Conservation (phyloP, 1,284 basidiomycete species). For the Phenoliferia sp. region DNA sequence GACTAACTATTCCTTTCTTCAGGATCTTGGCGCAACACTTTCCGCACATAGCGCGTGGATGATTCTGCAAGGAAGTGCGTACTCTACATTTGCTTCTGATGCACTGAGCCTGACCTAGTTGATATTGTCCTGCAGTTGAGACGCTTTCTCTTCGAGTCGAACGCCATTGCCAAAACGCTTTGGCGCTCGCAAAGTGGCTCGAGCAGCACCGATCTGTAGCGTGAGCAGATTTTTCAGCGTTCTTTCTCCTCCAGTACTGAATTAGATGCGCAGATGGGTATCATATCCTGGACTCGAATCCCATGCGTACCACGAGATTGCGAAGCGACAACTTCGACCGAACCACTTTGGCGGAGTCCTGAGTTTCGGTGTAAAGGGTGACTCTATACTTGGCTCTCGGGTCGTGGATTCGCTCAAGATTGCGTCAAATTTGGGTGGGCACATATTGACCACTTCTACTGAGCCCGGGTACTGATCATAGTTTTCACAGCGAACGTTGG, state of each 20-base stretch:
- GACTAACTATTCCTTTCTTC: constrained; percentile 70
- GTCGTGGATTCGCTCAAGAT: constrained; percentile 55
- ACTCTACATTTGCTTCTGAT: background rate
- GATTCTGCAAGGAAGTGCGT: constrained; percentile 53
- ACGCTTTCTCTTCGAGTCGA: constrained; percentile 75
- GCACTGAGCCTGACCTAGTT: constrained; percentile 37
- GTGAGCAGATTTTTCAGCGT: constrained; percentile 48
- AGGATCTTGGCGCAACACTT: constrained; percentile 17
- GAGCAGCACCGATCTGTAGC: constrained; percentile 61
- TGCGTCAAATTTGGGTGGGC: constrained; percentile 47
- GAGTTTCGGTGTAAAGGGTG: constrained; percentile 72
- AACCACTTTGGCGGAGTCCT: constrained; percentile 68
- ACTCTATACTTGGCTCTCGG: constrained; percentile 56
- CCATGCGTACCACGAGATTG: constrained; percentile 62
- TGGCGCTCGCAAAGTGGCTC: constrained; percentile 69
- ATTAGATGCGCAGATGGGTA: constrained; percentile 54
- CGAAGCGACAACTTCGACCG: constrained; percentile 50
- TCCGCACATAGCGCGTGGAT: constrained; percentile 14
- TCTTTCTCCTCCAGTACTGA: constrained; percentile 44
- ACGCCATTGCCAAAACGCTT: constrained; percentile 68
- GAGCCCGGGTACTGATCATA: too few species aligned
- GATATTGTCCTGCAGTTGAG: constrained; percentile 50
- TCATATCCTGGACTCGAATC: constrained; percentile 70
- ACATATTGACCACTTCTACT: too few species aligned
- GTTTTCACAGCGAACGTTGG: constrained; percentile 42